These are phyloP conservation scores for Ophiostoma sp. DNA, from an alignment of 2,329 filamentous ascomycete genomes.

Conservation along the genomic window DNA sequence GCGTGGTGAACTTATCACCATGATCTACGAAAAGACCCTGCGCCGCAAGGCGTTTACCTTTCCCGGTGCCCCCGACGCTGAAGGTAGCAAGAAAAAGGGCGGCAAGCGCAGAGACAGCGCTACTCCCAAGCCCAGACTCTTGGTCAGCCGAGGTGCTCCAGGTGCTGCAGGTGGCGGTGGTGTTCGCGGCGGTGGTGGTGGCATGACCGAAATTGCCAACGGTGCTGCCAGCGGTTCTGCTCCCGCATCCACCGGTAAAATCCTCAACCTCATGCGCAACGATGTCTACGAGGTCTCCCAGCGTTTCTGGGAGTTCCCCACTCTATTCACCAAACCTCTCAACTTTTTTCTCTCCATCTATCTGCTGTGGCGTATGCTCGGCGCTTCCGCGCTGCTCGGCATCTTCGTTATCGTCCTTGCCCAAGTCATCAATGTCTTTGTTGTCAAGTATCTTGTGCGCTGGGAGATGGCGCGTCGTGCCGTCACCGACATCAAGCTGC, in stretches of 20 bases:
- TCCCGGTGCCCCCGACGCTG: slow-evolving; percentile 28
- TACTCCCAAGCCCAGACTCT: slow-evolving; percentile 14
- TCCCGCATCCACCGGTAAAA: slow-evolving; percentile 80
- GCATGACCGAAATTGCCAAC: slow-evolving; percentile 18
- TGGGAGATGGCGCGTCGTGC: slow-evolving; percentile 66
- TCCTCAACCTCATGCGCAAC: slow-evolving; percentile 77
- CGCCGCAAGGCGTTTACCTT: slow-evolving; percentile 69
- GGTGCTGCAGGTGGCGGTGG: slow-evolving; percentile 16
- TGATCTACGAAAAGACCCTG: slow-evolving; percentile 47
- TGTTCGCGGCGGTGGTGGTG: slow-evolving; percentile 16
- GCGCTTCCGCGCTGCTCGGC: slow-evolving; percentile 71
- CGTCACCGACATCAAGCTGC: slow-evolving; percentile 71
- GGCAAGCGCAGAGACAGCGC: slow-evolving; percentile 29
- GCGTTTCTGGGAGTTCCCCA: slow-evolving; percentile 79
- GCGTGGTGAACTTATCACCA: slow-evolving; percentile 75
- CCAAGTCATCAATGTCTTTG: slow-evolving; percentile 61
- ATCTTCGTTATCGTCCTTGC: slow-evolving; percentile 63
- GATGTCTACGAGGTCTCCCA: slow-evolving; percentile 80
- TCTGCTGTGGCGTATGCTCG: slow-evolving; percentile 72
- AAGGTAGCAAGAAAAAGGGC: slow-evolving; percentile 20
- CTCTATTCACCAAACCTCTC: slow-evolving; percentile 69
- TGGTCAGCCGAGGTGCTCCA: slow-evolving; percentile 14
- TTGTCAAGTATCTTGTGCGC: slow-evolving; percentile 60
- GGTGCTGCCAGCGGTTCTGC: slow-evolving; percentile 30
- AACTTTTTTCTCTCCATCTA: slow-evolving; percentile 68